These are phyloP conservation scores for Calocybe gangraenosa DNA, from an alignment of 768 basidiomycete species.

Conservation along the genomic window DNA sequence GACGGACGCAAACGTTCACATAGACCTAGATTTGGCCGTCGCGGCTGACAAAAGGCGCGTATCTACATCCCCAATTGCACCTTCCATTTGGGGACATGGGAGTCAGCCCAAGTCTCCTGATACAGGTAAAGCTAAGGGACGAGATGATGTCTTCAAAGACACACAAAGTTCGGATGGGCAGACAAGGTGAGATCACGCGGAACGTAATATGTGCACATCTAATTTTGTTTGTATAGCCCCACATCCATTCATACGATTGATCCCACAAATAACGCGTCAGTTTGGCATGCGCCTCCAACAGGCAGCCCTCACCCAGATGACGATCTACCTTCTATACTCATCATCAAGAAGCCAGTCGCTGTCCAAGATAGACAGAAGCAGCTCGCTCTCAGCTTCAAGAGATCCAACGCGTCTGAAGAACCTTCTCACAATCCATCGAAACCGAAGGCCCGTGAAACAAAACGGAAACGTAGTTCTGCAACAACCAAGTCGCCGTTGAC, in stretches of 20 bases:
- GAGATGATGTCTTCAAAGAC: background rate
- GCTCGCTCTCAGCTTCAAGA: background rate
- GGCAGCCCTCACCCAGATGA: conserved; percentile 6
- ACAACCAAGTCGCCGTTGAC: background rate
- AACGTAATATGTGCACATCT: too few species aligned
- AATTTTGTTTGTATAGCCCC: conserved; percentile 3
- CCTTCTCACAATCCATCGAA: conserved; percentile 6
- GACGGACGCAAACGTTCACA: conserved; percentile 31
- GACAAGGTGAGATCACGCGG: conserved; percentile 7
- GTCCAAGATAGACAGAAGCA: background rate
- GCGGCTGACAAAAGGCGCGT: conserved; percentile 1
- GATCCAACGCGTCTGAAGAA: conserved; percentile 2
- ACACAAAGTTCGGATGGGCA: background rate
- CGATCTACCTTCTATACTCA: conserved; percentile 29
- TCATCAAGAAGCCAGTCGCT: conserved; percentile 15
- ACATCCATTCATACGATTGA: conserved; percentile 9
- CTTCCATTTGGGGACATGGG: background rate
- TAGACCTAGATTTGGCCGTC: conserved; percentile 29
- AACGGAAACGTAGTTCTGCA: conserved; percentile 20
- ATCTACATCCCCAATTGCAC: background rate
- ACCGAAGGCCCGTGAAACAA: conserved; percentile 8
- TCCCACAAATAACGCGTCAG: background rate
- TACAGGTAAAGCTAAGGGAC: too few species aligned
- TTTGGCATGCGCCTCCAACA: conserved; percentile 2
- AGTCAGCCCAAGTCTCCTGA: too few species aligned